A percentile compares a stretch with the other conserved stretches of the same genome.
phyloP scores from a whole-genome alignment of 2,329 filamentous ascomycete genomes.

The Talaromyces sp. region DNA sequence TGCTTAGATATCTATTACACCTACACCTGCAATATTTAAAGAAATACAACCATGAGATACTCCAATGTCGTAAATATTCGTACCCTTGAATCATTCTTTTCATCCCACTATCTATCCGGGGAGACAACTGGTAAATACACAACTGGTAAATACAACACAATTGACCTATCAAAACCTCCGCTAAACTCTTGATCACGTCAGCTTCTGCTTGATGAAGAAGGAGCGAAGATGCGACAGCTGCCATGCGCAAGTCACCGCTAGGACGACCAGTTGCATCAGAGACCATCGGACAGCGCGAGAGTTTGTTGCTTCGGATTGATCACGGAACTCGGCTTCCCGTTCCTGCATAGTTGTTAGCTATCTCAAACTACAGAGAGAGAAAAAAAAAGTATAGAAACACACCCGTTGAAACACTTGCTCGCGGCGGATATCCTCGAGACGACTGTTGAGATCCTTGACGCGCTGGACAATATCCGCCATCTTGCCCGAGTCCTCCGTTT shows the following conservation, averaged over 20 bases:
- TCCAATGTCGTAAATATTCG: not conserved
- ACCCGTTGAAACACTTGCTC: slow-evolving; percentile 97
- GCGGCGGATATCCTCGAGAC: slow-evolving; percentile 80
- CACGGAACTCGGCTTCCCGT: slow-evolving; percentile 94
- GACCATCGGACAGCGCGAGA: slow-evolving; percentile 90
- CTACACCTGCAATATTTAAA: not conserved
- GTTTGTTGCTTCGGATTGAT: slow-evolving; percentile 94
- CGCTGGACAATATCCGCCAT: slow-evolving; percentile 83
- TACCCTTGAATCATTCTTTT: slow-evolving; percentile 12
- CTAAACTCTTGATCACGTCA: slow-evolving; percentile 60
- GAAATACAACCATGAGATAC: not conserved
- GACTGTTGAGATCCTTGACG: slow-evolving; percentile 81
- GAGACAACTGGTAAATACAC: not conserved
- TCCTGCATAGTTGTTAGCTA: slow-evolving; percentile 57
- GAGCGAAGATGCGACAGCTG: slow-evolving; percentile 90
- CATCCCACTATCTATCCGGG: slow-evolving; percentile 17
- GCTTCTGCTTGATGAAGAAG: slow-evolving; percentile 99
- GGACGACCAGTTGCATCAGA: slow-evolving; percentile 77
- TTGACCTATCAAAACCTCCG: not conserved
- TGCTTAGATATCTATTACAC: not conserved
- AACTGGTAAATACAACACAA: not conserved
- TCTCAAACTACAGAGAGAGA: not conserved
- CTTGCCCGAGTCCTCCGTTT: slow-evolving; percentile 90
- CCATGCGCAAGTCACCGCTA: slow-evolving; percentile 90
- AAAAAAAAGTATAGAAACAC: slow-evolving; percentile 22